Evolutionary conservation across 1,284 basidiomycete species (phyloP), one percentile per base, ranked within the genome.

Genomic region (Prillingera fragicola): DNA sequence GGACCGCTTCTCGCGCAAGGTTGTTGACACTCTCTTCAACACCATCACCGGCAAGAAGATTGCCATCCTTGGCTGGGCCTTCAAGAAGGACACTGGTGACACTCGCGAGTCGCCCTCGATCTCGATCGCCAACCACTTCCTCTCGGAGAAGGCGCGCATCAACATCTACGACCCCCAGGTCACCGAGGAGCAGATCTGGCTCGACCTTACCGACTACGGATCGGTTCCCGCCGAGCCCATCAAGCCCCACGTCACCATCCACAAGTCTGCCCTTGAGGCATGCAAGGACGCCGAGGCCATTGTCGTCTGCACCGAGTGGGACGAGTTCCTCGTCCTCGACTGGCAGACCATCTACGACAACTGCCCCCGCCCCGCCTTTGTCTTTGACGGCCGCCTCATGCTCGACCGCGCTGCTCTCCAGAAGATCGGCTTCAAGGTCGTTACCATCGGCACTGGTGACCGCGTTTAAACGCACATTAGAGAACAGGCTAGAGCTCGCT

Each of bases 61-160:
- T 62, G 88, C 94, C 34, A 85, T 98, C 34, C 83, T 99, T 38
- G 95, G 94, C 15, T 71, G 69, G 65, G 88, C 88, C 6, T 92
- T 91, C 81, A 92, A 92, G 77, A 89, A 89, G 37, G 90, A 95
- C 72, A 96, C 91, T 18, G 91, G 91, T 55, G 91, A 96, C 71
- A 95, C 90, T 41, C 89, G 95, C 69, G 94, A 97, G 76, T 92
- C 90, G 8, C 84, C 94, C n/a, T 82, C 94, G 18, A 96, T 97
- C 73, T 85, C 88, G 17, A 81, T 99, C 56, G 85, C 92, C 75
- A 83, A 83, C 61, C 84, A 95, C 77, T 98, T 99, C 80, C 78
- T 84, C 56, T 79, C 82, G 36, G 94, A 99, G 75, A 82, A 81
- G 54, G 92, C 94, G 5, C 73, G 81, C 42, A 78, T 97, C 60